A percentile compares a stretch with the other conserved stretches of the same genome.
phyloP scores from a whole-genome alignment of 2,329 filamentous ascomycete species.

The Scopulariopsis brevicaulis region DNA sequence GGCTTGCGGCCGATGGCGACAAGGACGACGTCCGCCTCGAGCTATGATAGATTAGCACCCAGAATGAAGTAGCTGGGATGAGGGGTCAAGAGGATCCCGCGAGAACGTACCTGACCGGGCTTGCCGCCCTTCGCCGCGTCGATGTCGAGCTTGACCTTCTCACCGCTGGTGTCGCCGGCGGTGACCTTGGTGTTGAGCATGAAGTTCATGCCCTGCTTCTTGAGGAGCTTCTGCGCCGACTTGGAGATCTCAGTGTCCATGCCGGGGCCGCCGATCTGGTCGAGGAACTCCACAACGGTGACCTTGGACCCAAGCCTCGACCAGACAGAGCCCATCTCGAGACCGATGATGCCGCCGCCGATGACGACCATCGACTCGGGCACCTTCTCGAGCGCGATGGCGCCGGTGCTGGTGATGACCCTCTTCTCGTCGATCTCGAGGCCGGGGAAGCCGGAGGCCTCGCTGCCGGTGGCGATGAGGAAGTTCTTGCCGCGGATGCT shows the following conservation, averaged over 20 bases:
- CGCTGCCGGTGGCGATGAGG: slow-evolving; percentile 89
- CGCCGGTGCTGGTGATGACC: slow-evolving; percentile 92
- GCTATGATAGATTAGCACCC: slow-evolving; percentile 28
- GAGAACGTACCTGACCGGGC: slow-evolving; percentile 62
- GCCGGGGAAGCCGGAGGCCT: slow-evolving; percentile 92
- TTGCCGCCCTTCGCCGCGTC: slow-evolving; percentile 96
- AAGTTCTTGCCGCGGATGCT: slow-evolving; percentile 90
- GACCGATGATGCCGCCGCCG: slow-evolving; percentile 94
- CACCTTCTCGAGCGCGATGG: slow-evolving; percentile 78
- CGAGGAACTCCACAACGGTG: slow-evolving; percentile 92
- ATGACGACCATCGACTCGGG: slow-evolving; percentile 97
- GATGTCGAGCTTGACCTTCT: slow-evolving; percentile 69
- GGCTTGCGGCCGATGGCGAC: slow-evolving; percentile 94
- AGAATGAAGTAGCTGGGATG: background rate
- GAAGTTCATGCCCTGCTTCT: slow-evolving; percentile 97
- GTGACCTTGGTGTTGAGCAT: slow-evolving; percentile 95
- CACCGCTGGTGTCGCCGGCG: slow-evolving; percentile 68
- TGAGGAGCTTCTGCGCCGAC: slow-evolving; percentile 79
- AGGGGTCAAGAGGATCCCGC: background rate
- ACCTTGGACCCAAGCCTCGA: slow-evolving; percentile 87
- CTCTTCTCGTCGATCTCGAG: slow-evolving; percentile 95
- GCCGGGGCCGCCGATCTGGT: slow-evolving; percentile 92
- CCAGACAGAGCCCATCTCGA: slow-evolving; percentile 98
- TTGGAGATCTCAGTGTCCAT: slow-evolving; percentile 96
- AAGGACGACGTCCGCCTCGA: slow-evolving; percentile 90